Evolutionary conservation across 1,284 basidiomycete species (phyloP).

Genomic region (Leccinum pachyderme): DNA sequence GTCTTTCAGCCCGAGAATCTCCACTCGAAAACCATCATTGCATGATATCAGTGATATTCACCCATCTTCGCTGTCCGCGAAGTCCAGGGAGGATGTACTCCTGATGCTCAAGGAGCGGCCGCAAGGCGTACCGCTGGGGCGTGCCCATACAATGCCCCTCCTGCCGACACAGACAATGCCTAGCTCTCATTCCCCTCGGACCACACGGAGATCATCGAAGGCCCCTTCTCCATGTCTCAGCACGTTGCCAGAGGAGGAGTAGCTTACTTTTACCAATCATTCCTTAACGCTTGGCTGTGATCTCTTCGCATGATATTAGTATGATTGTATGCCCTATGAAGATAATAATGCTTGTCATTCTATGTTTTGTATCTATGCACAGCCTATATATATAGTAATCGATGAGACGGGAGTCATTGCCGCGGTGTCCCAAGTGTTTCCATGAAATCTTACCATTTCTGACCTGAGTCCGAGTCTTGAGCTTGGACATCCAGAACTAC

Average conservation of each 20-base stretch:
- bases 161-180: background rate
- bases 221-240: slow-evolving; percentile 3
- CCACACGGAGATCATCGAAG: background rate
- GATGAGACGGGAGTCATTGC: no score
- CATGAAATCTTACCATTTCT: background rate
- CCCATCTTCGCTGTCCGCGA: background rate
- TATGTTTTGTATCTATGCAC: background rate
- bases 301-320: background rate
- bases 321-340: slow-evolving; percentile 8
- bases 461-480: background rate
- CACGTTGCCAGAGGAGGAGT: slow-evolving; percentile 13
- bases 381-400: no score
- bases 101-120: slow-evolving; percentile 2
- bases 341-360: background rate
- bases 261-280: background rate
- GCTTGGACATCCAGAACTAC: background rate
- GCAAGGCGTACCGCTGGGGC: slow-evolving; percentile 10
- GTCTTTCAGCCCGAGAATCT: background rate
- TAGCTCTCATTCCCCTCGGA: background rate
- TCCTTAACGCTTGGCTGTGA: background rate
- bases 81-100: slow-evolving; percentile 4
- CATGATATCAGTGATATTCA: background rate
- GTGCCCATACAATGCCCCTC: slow-evolving; percentile 18
- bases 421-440: no score
- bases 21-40: background rate